These are phyloP conservation scores for Emmonsia crescens DNA, from an alignment of 2,329 filamentous ascomycete genomes.

Conservation along the genomic window DNA sequence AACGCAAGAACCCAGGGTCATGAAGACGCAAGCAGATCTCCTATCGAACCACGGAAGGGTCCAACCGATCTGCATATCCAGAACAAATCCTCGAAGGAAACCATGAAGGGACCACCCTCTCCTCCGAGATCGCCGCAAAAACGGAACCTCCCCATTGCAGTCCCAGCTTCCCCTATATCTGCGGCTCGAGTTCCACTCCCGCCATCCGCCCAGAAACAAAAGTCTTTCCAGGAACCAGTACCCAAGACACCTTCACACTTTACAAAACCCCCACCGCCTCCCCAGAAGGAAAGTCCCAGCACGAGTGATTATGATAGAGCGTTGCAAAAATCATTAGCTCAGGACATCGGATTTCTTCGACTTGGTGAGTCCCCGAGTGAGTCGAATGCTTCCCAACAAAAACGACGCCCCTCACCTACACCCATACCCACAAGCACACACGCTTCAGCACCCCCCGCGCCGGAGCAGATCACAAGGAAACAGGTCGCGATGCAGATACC, in stretches of 20 bases:
- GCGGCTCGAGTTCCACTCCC: slow-evolving; percentile 53
- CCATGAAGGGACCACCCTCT: neutral
- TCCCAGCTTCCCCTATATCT: slow-evolving; percentile 29
- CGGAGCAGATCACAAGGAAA: slow-evolving; percentile 17
- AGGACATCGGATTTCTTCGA: slow-evolving; percentile 31
- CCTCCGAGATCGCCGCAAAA: slow-evolving; percentile 33
- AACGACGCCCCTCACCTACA: slow-evolving; percentile 6
- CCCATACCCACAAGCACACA: neutral
- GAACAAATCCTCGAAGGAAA: slow-evolving; percentile 1
- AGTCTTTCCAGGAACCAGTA: slow-evolving; percentile 37
- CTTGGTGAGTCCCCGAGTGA: slow-evolving; percentile 21
- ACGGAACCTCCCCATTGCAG: slow-evolving; percentile 29
- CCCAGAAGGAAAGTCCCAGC: slow-evolving; percentile 26
- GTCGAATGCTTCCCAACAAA: slow-evolving; percentile 12
- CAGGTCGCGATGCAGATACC: slow-evolving; percentile 20
- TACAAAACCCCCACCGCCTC: slow-evolving; percentile 28
- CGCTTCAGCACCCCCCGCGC: slow-evolving; percentile 10
- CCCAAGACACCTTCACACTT: slow-evolving; percentile 40
- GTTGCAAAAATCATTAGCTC: slow-evolving; percentile 32
- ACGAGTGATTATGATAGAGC: slow-evolving; percentile 32
- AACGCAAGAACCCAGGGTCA: slow-evolving; percentile 58
- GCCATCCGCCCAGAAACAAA: slow-evolving; percentile 45
- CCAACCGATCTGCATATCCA: neutral
- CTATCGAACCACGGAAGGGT: neutral
- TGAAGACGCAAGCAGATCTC: slow-evolving; percentile 32